Base-by-base conservation (phyloP, 331 rosid genomes). In the Rhamnella rubrinervis region DNA sequence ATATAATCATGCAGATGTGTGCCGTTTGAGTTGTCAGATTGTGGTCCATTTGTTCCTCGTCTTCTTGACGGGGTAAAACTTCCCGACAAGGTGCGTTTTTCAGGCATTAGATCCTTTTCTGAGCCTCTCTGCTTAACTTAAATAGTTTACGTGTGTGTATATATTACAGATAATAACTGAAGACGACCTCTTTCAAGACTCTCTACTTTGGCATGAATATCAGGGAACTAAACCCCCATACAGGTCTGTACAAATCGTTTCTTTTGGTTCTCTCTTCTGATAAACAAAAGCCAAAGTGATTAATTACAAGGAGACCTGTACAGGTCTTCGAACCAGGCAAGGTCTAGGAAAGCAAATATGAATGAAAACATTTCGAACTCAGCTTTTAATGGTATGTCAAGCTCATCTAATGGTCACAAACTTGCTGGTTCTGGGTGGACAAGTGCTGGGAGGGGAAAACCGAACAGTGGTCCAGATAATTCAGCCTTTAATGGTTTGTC, bases 191-290 rank as follows among this genome's bases (percentile, higher is more conserved):
- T 23, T 84, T 2, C 31, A 7, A 31, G 87, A 79, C 17, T 72
- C 85, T 5, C n/a, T 25, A 70, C 67, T 78, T 2, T 81, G 91
- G 91, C 86, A 86, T 49, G 85, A 81, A 47, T 8, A 0, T 9
- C 80, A 44, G 56, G 71, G 56, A 11, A 23, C 52, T n/a, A 25
- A 23, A 20, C 76, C 68, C 3, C 16, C 31, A 15, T 62, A 14
- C 6, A 81, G 79, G 88, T 86, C 59, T 2, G 5, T 20, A 13
- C 1, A 6, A 14, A 47, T 4, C 15, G 58, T 5, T 31, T 17
- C 5, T 15, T 25, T 28, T 57, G 6, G 3, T 44, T 40, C 7
- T 58, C 5, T 20, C 13, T 31, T 31, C 4, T 61, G 57, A 59
- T 21, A 20, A 21, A 49, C 65, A 25, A 55, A 25, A 55, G 26